A percentile compares a stretch with the other conserved stretches of the same genome.
These are phyloP conservation scores for Botrytis tulipae DNA, from an alignment of 2,329 filamentous ascomycete genomes.

Conservation along the genomic window DNA sequence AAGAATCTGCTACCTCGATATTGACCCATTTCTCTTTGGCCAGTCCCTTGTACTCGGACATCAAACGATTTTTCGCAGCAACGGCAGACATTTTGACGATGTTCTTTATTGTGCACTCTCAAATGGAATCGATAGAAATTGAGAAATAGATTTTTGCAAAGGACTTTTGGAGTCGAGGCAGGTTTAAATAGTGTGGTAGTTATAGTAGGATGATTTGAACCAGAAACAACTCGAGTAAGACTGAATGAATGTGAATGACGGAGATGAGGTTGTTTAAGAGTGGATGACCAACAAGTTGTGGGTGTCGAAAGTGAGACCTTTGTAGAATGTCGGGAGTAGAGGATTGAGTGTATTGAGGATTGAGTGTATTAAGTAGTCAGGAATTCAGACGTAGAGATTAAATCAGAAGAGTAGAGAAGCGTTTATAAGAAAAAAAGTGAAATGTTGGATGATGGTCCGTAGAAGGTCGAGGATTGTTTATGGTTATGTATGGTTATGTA, in stretches of 20 bases:
- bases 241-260: not conserved
- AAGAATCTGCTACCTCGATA: constrained; percentile 64
- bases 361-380: not conserved
- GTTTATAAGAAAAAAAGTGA: not conserved
- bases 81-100: constrained; percentile 30
- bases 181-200: not conserved
- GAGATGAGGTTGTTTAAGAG: constrained; percentile 5
- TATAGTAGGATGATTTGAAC: not conserved
- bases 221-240: not conserved
- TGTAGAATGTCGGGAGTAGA: not conserved
- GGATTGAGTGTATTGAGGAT: not conserved
- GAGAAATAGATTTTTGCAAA: not conserved
- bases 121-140: not conserved
- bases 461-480: not conserved
- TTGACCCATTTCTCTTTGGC: constrained; percentile 91
- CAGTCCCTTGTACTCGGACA: constrained; percentile 82
- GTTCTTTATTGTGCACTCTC: not conserved
- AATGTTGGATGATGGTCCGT: not conserved
- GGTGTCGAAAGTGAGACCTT: not conserved
- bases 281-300: constrained; percentile 7
- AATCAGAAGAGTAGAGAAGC: not conserved
- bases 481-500: not conserved
- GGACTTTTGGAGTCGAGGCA: not conserved
- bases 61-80: constrained; percentile 74
- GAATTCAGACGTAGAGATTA: not conserved